Evolutionary conservation across 208 protist genomes (phyloP).

Genomic region (Zelonia costaricensis): DNA sequence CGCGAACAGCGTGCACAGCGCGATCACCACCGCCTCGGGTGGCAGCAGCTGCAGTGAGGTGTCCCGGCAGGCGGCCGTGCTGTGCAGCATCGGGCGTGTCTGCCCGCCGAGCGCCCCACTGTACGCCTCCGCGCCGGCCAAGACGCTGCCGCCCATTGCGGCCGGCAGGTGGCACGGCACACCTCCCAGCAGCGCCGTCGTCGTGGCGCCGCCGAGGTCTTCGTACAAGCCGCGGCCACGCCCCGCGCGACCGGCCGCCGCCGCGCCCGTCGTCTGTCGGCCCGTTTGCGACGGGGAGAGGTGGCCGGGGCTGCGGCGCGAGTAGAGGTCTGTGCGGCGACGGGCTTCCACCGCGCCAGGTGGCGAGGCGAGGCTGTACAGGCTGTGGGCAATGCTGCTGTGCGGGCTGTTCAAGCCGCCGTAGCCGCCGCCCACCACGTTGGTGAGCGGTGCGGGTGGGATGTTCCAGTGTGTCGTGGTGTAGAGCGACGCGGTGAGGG

Average conservation of each 20-base stretch:
- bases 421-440: too few species aligned
- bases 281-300: not conserved
- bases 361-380: conserved; percentile 11
- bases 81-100: too few species aligned
- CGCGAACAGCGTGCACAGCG: conserved; percentile 33
- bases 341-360: conserved; percentile 11
- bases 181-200: too few species aligned
- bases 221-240: not conserved
- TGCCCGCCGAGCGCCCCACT: too few species aligned
- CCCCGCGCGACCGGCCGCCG: not conserved
- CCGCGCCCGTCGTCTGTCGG: too few species aligned
- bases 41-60: conserved; percentile 7
- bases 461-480: conserved; percentile 14
- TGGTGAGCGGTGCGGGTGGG: conserved; percentile 5
- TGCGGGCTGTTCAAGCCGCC: conserved; percentile 12
- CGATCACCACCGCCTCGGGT: conserved; percentile 20
- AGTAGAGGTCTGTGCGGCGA: conserved; percentile 3
- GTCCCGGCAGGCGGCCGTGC: not conserved
- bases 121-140: not conserved
- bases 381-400: conserved; percentile 6
- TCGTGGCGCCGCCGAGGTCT: not conserved
- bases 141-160: not conserved
- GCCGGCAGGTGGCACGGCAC: not conserved
- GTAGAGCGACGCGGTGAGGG: not conserved
- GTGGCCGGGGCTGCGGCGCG: not conserved